phyloP scores from a whole-genome alignment of 768 basidiomycete genomes.

The Hericium alpestre region DNA sequence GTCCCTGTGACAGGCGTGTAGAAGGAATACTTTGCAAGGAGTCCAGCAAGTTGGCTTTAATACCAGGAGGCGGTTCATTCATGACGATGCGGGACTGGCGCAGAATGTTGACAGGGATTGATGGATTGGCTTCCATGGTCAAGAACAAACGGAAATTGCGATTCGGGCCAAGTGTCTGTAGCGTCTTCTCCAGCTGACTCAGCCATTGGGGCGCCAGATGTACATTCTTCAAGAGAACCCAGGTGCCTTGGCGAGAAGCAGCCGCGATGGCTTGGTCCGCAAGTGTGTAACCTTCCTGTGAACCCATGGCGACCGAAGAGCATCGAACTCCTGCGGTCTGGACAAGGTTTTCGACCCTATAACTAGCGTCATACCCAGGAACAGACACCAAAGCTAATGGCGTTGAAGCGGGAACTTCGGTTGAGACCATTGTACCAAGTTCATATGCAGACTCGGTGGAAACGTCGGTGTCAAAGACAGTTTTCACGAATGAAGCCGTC shows the following conservation, averaged over 20 bases:
- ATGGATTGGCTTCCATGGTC: slow-evolving; percentile 94
- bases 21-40: slow-evolving; percentile 68
- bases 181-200: slow-evolving; percentile 89
- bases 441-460: slow-evolving; percentile 64
- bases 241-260: slow-evolving; percentile 86
- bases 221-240: slow-evolving; percentile 97
- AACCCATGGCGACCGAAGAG: slow-evolving; percentile 93
- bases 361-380: slow-evolving; percentile 96
- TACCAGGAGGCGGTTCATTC: slow-evolving; percentile 96
- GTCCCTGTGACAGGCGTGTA: slow-evolving; percentile 69
- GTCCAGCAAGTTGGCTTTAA: slow-evolving; percentile 93
- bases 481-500: slow-evolving; percentile 60
- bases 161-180: slow-evolving; percentile 84
- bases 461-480: slow-evolving; percentile 76
- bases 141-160: slow-evolving; percentile 93
- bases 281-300: slow-evolving; percentile 90
- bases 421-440: slow-evolving; percentile 62
- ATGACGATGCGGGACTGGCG: slow-evolving; percentile 93
- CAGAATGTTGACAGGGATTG: slow-evolving; percentile 92
- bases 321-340: slow-evolving; percentile 69
- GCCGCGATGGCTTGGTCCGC: slow-evolving; percentile 94
- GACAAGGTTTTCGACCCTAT: slow-evolving; percentile 82
- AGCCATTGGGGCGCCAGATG: slow-evolving; percentile 95
- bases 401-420: slow-evolving; percentile 71
- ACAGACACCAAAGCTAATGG: slow-evolving; percentile 89